A percentile compares a stretch with the other conserved stretches of the same genome.
Evolutionary conservation across 176 grass and related monocot species (phyloP).

Genomic region (Oryza nivara): DNA sequence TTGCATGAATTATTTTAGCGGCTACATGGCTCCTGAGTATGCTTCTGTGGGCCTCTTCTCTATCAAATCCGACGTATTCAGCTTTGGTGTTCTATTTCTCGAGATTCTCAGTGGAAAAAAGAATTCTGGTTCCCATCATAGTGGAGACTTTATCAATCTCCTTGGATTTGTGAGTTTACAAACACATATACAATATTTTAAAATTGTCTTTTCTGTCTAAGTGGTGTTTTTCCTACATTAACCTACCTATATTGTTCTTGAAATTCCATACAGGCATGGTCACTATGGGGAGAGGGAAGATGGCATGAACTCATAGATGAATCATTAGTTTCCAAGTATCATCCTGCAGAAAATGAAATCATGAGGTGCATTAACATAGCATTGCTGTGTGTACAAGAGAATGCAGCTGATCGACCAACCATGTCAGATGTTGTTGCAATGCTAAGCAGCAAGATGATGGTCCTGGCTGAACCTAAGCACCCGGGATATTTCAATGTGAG

Average conservation of each 20-base stretch:
- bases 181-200: not conserved
- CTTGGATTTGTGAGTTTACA: constrained; percentile 1
- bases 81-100: constrained; percentile 33
- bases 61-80: constrained; percentile 21
- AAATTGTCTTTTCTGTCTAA: not conserved
- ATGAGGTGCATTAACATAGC: not conserved
- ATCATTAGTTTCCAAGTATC: not conserved
- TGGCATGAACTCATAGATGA: constrained; percentile 7
- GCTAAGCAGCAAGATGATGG: not conserved
- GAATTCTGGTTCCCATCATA: not conserved
- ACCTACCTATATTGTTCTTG: not conserved
- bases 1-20: constrained; percentile 16
- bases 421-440: constrained; percentile 4
- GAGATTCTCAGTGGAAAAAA: constrained; percentile 25
- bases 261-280: constrained; percentile 1
- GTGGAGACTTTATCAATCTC: not conserved
- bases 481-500: not conserved
- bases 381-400: not conserved
- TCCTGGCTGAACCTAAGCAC: not conserved
- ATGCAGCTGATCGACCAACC: constrained; percentile 8
- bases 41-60: constrained; percentile 24
- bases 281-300: not conserved
- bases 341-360: not conserved
- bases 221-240: not conserved
- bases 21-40: constrained; percentile 42